These are phyloP conservation scores for Hyaloperonospora arabidopsidis DNA, from an alignment of 352 stramenopile species.

Conservation along the genomic window DNA sequence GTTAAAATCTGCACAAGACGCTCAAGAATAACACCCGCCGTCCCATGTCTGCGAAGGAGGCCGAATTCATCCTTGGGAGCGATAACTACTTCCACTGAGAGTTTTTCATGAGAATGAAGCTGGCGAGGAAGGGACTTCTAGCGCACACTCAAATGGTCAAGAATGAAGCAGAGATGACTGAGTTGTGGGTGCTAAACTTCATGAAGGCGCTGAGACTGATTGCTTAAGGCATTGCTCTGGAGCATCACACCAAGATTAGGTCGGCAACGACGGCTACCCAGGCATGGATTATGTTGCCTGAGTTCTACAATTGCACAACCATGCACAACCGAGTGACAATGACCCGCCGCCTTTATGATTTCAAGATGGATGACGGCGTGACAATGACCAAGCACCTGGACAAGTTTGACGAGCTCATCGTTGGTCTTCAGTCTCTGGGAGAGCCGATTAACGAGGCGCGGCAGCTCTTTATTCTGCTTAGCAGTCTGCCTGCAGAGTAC, in stretches of 20 bases:
- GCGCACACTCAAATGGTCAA: not conserved
- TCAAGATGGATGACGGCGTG: not conserved
- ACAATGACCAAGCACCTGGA: not conserved
- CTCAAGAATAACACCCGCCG: not conserved
- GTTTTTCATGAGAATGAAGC: not conserved
- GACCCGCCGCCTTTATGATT: not conserved
- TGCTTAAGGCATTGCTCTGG: not conserved
- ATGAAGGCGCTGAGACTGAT: not conserved
- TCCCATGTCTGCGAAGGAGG: not conserved
- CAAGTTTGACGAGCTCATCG: not conserved
- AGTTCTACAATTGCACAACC: not conserved
- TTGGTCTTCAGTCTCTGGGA: not conserved
- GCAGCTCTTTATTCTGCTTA: not conserved
- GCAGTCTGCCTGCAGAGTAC: not conserved
- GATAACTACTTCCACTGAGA: not conserved
- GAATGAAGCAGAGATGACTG: not conserved
- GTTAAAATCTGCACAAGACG: not conserved
- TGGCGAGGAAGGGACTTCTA: not conserved
- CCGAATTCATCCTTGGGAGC: not conserved
- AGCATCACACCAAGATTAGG: not conserved
- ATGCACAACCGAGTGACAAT: no score
- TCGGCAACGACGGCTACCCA: not conserved
- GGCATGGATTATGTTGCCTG: not conserved
- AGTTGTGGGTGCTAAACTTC: not conserved
- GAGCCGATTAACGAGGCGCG: not conserved